Evolutionary conservation across 768 basidiomycete species (phyloP), one percentile per base, ranked within the genome.

Genomic region (Filobasidium floriforme): DNA sequence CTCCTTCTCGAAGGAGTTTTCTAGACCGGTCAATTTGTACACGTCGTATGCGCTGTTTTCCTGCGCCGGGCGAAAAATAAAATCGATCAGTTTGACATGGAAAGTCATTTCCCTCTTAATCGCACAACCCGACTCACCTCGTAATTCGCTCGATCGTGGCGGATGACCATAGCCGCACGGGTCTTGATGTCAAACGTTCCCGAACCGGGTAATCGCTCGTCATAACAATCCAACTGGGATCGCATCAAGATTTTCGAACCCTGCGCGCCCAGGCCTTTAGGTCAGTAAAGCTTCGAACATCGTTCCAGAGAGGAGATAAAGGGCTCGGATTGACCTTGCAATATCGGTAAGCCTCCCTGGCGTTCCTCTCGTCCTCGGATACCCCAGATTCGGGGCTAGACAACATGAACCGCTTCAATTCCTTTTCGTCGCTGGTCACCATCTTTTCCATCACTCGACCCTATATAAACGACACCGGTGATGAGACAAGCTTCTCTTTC

Each of bases 161-260:
- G 86, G 55, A 97, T 86, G 0, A 89, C 85, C 28, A 90, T 77
- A 40, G 87, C 88, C 0, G 92, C 92, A 57, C 94, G 85, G 0
- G 94, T 97, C 79, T 99, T 99, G 79, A 98, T 86, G 75, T 99
- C 94, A 71, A 99, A 99, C 0, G 93, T 86, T 32, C 91, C 92
- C 0, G 87, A 87, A 0, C 92, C 92, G 4, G 93, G 93, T 37
- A 98, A 80, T 51, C 89, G 83, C 14, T 79, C 71, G 73, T 97
- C 89, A 0, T 85, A 80, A 70, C 92, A 91, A 74, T 99, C 94
- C 7, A 99, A 83, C 76, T 99, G 94, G 0, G 93, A 94, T 15
- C 94, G 89, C 88, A 97, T 92, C 28, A 97, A 81, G 68, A 96
- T 87, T 15, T 75, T 75, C 5, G 77, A 69, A 7, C 79, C 80